Conservation (phyloP, 2,329 filamentous ascomycete species). For the Colletotrichum sublineola region DNA sequence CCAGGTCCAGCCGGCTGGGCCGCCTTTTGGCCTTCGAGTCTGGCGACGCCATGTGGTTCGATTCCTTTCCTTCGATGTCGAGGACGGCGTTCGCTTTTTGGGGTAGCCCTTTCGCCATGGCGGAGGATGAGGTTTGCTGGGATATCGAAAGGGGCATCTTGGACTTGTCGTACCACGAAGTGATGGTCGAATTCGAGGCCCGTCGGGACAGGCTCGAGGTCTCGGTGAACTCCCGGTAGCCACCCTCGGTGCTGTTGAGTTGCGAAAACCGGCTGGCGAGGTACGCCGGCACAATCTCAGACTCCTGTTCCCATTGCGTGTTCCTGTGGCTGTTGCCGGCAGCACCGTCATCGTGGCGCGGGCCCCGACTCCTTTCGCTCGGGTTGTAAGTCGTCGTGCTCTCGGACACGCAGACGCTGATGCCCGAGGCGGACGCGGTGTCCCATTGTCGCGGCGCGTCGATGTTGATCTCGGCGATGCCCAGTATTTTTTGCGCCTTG, state of each 20-base stretch:
- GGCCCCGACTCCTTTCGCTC: slow-evolving; percentile 42
- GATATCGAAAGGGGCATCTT: slow-evolving; percentile 69
- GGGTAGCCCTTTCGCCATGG: slow-evolving; percentile 69
- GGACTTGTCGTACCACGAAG: slow-evolving; percentile 69
- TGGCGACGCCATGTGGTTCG: slow-evolving; percentile 39
- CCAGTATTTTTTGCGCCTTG: slow-evolving; percentile 66
- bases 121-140: slow-evolving; percentile 70
- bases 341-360: slow-evolving; percentile 26
- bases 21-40: slow-evolving; percentile 59
- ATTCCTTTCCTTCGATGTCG: slow-evolving; percentile 57
- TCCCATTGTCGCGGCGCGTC: slow-evolving; percentile 59
- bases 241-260: slow-evolving; percentile 24
- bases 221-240: slow-evolving; percentile 50
- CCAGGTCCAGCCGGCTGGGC: slow-evolving; percentile 64
- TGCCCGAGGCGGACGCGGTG: slow-evolving; percentile 56
- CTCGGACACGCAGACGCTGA: slow-evolving; percentile 61
- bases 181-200: slow-evolving; percentile 67
- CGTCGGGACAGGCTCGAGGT: slow-evolving; percentile 61
- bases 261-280: slow-evolving; percentile 43
- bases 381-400: slow-evolving; percentile 51
- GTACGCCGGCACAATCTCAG: slow-evolving; percentile 58
- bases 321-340: slow-evolving; percentile 46
- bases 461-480: slow-evolving; percentile 59
- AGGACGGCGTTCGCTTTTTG: slow-evolving; percentile 61
- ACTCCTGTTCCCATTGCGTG: slow-evolving; percentile 60